These are phyloP conservation scores for Rostrohypoxylon terebratum DNA, from an alignment of 495 filamentous ascomycete genomes.

Conservation along the genomic window DNA sequence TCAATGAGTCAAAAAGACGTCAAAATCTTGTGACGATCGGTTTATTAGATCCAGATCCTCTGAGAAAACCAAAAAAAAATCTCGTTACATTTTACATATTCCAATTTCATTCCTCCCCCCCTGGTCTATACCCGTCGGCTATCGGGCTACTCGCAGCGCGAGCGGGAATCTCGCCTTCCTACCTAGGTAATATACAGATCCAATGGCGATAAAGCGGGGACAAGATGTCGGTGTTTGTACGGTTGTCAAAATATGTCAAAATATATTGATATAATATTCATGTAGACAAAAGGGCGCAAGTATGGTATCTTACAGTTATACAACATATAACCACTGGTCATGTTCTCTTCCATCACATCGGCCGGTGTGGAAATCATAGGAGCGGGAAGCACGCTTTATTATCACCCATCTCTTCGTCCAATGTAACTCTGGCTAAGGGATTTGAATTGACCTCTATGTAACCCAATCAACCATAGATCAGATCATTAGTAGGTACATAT, in stretches of 20 bases:
- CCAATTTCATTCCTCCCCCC: neutral
- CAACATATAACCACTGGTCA: neutral
- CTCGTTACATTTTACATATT: constrained; percentile 15
- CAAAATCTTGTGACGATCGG: neutral
- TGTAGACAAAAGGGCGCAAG: constrained; percentile 15
- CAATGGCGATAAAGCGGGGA: constrained; percentile 28
- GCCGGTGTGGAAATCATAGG: constrained; percentile 7
- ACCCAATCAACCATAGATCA: neutral
- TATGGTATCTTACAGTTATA: neutral
- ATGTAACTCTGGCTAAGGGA: neutral
- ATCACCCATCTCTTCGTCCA: neutral
- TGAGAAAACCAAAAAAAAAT: neutral
- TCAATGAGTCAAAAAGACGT: constrained; percentile 12
- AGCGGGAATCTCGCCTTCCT: constrained; percentile 3
- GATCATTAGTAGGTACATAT: neutral
- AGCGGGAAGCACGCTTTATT: constrained; percentile 8
- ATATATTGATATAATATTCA: neutral
- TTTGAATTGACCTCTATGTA: neutral
- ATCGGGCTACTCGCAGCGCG: constrained; percentile 14
- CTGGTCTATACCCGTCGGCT: constrained; percentile 21
- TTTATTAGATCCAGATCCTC: neutral
- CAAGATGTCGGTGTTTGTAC: neutral
- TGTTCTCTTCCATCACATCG: neutral
- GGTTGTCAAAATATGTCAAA: too few relatives aligned
- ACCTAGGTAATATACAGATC: neutral